Evolutionary conservation across 1,139 yeast genomes (phyloP).

Genomic region (Yamadazyma spencermartinsiae): DNA sequence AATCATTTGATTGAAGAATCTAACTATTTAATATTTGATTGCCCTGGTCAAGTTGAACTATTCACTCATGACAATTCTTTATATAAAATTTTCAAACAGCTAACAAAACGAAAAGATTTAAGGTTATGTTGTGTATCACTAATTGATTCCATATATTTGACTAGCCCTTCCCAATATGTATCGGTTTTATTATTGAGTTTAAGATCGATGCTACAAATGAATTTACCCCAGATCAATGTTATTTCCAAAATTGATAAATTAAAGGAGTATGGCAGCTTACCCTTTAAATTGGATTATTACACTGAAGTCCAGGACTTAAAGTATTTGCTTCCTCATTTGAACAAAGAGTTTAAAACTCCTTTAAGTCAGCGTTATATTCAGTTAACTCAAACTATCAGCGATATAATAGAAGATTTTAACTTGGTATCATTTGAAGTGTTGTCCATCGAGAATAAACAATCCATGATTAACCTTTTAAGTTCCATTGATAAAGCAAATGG

Average conservation of each 20-base stretch:
- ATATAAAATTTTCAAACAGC: slow-evolving; percentile 34
- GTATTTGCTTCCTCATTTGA: slow-evolving; percentile 66
- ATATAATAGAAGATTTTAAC: slow-evolving; percentile 82
- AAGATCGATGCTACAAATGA: slow-evolving; percentile 56
- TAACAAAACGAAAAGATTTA: slow-evolving; percentile 53
- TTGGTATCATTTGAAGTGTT: slow-evolving; percentile 87
- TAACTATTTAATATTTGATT: slow-evolving; percentile 83
- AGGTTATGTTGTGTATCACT: slow-evolving; percentile 85
- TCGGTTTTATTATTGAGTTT: slow-evolving; percentile 78
- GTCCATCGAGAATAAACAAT: slow-evolving; percentile 85
- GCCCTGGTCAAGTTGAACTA: slow-evolving; percentile 58
- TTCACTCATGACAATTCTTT: slow-evolving; percentile 48
- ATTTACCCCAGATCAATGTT: slow-evolving; percentile 48
- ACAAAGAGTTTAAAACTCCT: slow-evolving; percentile 64
- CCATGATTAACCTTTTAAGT: slow-evolving; percentile 81
- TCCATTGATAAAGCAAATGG: slow-evolving; percentile 91
- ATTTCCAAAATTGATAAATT: slow-evolving; percentile 86
- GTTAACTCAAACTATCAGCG: slow-evolving; percentile 78
- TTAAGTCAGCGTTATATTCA: slow-evolving; percentile 64
- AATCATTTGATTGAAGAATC: slow-evolving; percentile 56
- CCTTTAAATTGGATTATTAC: slow-evolving; percentile 79
- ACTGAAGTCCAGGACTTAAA: slow-evolving; percentile 88
- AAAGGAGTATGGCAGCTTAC: slow-evolving; percentile 56
- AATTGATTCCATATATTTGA: slow-evolving; percentile 81
- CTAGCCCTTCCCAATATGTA: slow-evolving; percentile 89